phyloP scores from a whole-genome alignment of 257 asterid genomes.

The Capsicum chinense region DNA sequence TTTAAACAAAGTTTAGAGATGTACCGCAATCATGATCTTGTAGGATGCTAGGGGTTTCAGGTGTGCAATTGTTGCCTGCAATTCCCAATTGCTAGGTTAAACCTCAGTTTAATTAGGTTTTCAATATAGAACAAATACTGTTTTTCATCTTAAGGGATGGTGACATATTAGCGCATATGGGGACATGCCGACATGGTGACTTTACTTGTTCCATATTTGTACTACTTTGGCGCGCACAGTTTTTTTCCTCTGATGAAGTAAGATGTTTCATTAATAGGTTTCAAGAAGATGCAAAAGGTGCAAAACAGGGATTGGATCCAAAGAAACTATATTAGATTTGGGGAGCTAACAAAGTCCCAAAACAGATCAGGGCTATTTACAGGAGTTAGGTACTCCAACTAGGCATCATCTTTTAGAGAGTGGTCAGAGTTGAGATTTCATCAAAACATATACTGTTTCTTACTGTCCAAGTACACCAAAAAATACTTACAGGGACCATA shows the following conservation, averaged over 20 bases:
- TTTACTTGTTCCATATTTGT: no score
- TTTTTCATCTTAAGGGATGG: neutral
- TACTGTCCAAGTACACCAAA: neutral
- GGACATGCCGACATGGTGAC: no score
- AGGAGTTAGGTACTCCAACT: constrained; percentile 7
- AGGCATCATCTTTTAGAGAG: neutral
- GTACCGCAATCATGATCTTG: neutral
- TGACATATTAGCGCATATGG: neutral
- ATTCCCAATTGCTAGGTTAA: neutral
- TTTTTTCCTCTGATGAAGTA: neutral
- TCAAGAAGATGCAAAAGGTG: neutral
- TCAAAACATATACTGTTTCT: neutral
- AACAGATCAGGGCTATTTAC: neutral
- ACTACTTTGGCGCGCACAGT: neutral
- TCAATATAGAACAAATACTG: neutral
- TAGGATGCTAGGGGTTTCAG: neutral
- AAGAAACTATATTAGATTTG: neutral
- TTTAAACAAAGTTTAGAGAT: neutral
- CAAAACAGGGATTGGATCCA: neutral
- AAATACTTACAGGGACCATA: neutral
- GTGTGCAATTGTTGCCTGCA: neutral
- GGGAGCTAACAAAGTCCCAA: neutral
- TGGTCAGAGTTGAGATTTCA: neutral
- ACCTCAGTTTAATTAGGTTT: neutral
- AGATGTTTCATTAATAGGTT: neutral